phyloP scores from a whole-genome alignment of 139 green algal species.

The Coccomyxa sp. region DNA sequence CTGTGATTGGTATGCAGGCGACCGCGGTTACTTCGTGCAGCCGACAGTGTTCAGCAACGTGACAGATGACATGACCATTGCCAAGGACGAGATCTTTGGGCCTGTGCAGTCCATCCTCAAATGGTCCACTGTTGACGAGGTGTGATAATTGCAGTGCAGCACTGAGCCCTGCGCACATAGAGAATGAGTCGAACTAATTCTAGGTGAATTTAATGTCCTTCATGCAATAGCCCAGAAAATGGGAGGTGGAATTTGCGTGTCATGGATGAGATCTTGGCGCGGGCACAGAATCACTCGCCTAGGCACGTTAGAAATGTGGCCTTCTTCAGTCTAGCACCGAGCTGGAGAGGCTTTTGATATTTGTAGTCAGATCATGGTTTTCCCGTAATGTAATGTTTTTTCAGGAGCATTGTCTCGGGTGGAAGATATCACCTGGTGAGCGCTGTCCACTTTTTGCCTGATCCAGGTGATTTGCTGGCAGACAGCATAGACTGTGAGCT shows the following conservation, averaged over 20 bases:
- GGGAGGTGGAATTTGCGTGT: neutral
- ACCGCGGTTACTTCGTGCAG: slow-evolving; percentile 63
- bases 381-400: no score
- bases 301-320: no score
- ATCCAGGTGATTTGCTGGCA: neutral
- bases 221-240: neutral
- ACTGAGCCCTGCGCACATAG: no score
- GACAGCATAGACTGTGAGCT: neutral
- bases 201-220: no score
- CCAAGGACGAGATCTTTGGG: slow-evolving; percentile 29
- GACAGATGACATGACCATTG: slow-evolving; percentile 23
- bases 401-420: no score
- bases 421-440: no score
- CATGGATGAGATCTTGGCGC: neutral
- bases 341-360: no score
- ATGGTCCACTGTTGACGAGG: slow-evolving; percentile 62
- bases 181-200: no score
- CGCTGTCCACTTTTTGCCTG: no score
- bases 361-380: no score
- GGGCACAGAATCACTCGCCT: neutral
- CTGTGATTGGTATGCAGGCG: slow-evolving; percentile 10
- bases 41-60: slow-evolving; percentile 72
- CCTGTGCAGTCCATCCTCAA: slow-evolving; percentile 57
- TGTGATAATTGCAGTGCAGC: no score
- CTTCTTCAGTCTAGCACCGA: no score